Percentiles rank a stretch among this genome's conserved stretches.
Evolutionary conservation across 331 rosid species (phyloP).

Genomic region (Rhamnella rubrinervis): DNA sequence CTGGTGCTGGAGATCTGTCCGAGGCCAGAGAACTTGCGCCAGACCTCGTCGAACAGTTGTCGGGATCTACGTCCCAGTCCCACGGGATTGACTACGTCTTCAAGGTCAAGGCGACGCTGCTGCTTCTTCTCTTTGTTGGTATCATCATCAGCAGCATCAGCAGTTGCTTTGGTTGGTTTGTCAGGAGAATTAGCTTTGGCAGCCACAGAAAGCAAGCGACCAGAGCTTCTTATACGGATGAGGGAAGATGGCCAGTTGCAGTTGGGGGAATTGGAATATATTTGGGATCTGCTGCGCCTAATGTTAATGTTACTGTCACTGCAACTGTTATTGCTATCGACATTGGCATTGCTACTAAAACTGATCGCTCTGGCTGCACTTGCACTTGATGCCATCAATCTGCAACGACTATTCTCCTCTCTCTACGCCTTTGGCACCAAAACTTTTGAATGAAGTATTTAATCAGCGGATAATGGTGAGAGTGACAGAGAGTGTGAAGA

Average conservation of each 20-base stretch:
- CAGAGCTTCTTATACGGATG: neutral
- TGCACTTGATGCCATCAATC: too few species aligned
- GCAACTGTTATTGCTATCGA: neutral
- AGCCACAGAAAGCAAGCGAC: neutral
- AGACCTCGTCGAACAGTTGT: conserved; percentile 82
- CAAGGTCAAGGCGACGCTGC: conserved; percentile 52
- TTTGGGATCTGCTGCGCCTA: neutral
- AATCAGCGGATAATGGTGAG: too few species aligned
- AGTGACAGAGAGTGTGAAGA: too few species aligned
- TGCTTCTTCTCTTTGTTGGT: conserved; percentile 29
- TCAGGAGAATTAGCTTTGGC: neutral
- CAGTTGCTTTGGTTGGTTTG: neutral
- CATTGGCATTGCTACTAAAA: neutral
- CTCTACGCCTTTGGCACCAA: too few species aligned
- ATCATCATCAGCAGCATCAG: conserved; percentile 1
- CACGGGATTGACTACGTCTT: conserved; percentile 82
- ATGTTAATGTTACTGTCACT: conserved; percentile 3
- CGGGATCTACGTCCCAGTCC: conserved; percentile 85
- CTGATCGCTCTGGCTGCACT: too few species aligned
- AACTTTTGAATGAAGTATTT: too few species aligned
- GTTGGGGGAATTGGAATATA: neutral
- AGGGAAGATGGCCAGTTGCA: neutral
- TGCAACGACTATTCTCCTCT: too few species aligned
- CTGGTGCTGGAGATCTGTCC: conserved; percentile 95
- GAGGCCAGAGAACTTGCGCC: conserved; percentile 92